Evolutionary conservation across 2,329 filamentous ascomycete species (phyloP).

Genomic region (Rachicladosporium sp.): DNA sequence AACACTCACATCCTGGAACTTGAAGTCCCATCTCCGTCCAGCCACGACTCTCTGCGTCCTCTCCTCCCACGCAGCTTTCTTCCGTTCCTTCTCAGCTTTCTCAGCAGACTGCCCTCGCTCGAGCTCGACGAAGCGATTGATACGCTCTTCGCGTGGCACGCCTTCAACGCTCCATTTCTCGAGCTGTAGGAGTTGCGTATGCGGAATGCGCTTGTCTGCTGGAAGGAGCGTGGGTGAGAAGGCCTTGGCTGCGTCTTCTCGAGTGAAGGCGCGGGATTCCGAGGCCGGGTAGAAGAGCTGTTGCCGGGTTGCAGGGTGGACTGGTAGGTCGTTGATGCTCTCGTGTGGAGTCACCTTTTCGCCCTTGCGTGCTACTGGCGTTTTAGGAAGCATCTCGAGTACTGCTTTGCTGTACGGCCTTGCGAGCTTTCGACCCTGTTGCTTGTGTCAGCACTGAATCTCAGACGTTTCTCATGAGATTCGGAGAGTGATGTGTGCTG

Average conservation of each 20-base stretch:
- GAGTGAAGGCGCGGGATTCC: conserved; percentile 53
- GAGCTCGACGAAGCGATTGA: conserved; percentile 14
- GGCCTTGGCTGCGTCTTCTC: conserved; percentile 50
- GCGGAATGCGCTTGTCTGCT: conserved; percentile 51
- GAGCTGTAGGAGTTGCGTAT: conserved; percentile 44
- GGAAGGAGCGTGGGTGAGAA: conserved; percentile 48
- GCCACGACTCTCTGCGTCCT: conserved; percentile 33
- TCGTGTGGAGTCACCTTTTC: conserved; percentile 39
- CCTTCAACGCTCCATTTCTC: conserved; percentile 33
- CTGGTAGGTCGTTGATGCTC: conserved; percentile 50
- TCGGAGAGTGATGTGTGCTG: conserved; percentile 7
- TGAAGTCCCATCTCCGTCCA: conserved; percentile 46
- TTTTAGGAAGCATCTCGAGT: conserved; percentile 66
- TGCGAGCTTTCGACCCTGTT: conserved; percentile 64
- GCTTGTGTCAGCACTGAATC: conserved; percentile 5
- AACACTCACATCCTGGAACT: conserved; percentile 45
- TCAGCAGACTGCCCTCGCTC: conserved; percentile 24
- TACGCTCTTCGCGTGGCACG: conserved; percentile 29
- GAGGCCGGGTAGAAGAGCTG: conserved; percentile 52
- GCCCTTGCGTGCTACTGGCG: conserved; percentile 30
- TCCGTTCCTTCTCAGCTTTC: conserved; percentile 27
- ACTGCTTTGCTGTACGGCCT: conserved; percentile 65
- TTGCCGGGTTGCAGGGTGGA: conserved; percentile 42
- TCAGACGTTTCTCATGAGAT: not conserved
- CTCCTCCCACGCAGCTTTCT: conserved; percentile 31